Evolutionary conservation across 768 basidiomycete species (phyloP).

Genomic region (Rhizopogon sp.): DNA sequence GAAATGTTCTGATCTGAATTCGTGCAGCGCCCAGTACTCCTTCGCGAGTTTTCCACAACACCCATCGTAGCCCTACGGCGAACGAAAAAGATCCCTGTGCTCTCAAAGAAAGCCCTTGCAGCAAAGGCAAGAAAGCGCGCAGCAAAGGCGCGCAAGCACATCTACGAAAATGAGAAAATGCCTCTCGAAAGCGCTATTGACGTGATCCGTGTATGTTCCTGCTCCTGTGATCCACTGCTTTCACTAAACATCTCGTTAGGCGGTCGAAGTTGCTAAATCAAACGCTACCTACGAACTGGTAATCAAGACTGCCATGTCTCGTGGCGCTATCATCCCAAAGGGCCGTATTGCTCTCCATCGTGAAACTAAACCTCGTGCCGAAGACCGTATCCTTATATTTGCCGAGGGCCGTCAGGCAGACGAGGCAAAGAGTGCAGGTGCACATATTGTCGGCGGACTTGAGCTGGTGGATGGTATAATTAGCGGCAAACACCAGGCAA

Average conservation of each 20-base stretch:
- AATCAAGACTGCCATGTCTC: constrained; percentile 73
- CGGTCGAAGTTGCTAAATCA: constrained; percentile 78
- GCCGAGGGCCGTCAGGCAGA: constrained; percentile 82
- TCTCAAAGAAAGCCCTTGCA: constrained; percentile 67
- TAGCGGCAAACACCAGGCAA: constrained; percentile 64
- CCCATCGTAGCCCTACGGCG: constrained; percentile 38
- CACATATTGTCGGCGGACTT: constrained; percentile 83
- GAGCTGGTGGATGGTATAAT: constrained; percentile 86
- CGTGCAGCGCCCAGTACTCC: constrained; percentile 1
- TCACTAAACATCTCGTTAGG: constrained; percentile 37
- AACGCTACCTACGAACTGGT: constrained; percentile 75
- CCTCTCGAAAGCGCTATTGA: constrained; percentile 59
- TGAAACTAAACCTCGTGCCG: constrained; percentile 65
- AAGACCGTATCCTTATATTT: constrained; percentile 87
- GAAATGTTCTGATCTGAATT: neutral
- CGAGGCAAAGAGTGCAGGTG: constrained; percentile 82
- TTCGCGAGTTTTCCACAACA: constrained; percentile 51
- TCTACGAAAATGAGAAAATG: constrained; percentile 64
- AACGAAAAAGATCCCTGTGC: constrained; percentile 52
- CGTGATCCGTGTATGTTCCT: constrained; percentile 58
- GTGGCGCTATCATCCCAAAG: constrained; percentile 79
- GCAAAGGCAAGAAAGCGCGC: constrained; percentile 60
- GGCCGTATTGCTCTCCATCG: constrained; percentile 84
- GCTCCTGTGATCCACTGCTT: constrained; percentile 1
- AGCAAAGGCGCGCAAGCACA: constrained; percentile 44